phyloP scores from a whole-genome alignment of 148 eudicot genomes.

The Vaccinium darrowii region DNA sequence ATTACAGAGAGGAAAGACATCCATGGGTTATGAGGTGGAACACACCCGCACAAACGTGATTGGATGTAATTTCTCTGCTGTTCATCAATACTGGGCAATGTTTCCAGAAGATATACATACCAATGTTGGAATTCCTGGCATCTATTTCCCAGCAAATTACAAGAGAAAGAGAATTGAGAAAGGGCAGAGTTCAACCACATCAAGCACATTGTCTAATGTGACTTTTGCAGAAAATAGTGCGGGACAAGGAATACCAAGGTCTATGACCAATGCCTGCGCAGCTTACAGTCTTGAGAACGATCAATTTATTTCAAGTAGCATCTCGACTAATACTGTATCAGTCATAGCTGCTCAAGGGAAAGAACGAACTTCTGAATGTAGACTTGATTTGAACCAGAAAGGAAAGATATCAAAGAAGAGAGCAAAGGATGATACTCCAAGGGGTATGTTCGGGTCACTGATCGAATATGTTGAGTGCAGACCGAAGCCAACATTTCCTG shows the following conservation, averaged over 20 bases:
- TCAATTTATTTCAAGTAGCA: not conserved
- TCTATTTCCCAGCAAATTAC: not conserved
- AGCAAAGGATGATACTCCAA: not conserved
- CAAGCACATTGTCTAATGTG: not conserved
- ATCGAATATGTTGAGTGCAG: not conserved
- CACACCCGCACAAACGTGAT: not conserved
- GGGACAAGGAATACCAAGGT: not conserved
- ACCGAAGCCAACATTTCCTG: not conserved
- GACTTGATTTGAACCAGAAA: not conserved
- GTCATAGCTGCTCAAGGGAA: not conserved
- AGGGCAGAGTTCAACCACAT: slow-evolving; percentile 6
- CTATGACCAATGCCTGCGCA: not conserved
- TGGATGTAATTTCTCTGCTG: not conserved
- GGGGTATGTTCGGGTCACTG: not conserved
- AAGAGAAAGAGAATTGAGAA: not conserved
- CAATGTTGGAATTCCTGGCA: not conserved
- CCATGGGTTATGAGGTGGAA: not conserved
- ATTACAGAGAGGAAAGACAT: not conserved
- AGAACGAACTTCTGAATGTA: not conserved
- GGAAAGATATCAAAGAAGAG: not conserved
- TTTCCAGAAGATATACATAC: not conserved
- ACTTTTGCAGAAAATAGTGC: not conserved
- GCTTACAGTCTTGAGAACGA: not conserved
- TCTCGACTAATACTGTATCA: not conserved
- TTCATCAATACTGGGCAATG: not conserved